Percentiles rank a stretch among this genome's conserved stretches.
Conservation (phyloP, 1,139 yeast genomes). For the Suhomyces terraborum region DNA sequence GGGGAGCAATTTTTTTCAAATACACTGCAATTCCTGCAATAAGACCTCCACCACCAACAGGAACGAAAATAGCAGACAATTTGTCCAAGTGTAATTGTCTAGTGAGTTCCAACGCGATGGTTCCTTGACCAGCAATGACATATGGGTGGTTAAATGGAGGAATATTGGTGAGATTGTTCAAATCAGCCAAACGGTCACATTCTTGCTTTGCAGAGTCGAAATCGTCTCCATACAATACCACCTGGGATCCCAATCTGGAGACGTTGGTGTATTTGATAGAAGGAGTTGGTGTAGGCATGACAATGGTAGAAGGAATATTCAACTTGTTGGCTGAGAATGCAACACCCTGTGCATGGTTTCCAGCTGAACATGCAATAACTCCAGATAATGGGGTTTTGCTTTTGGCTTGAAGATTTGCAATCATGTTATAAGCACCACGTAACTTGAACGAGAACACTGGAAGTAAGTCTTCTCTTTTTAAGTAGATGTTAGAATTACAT, state of each 20-base stretch:
- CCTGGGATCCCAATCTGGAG: slow-evolving; percentile 88
- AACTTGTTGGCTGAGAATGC: slow-evolving; percentile 86
- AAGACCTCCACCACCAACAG: slow-evolving; percentile 97
- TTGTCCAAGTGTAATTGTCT: slow-evolving; percentile 81
- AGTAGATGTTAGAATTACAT: slow-evolving; percentile 67
- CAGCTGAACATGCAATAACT: slow-evolving; percentile 97
- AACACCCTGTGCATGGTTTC: slow-evolving; percentile 99
- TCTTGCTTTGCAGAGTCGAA: slow-evolving; percentile 92
- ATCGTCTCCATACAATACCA: slow-evolving; percentile 89
- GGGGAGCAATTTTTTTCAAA: slow-evolving; percentile 95
- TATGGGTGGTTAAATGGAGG: slow-evolving; percentile 98
- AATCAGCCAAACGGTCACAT: slow-evolving; percentile 68
- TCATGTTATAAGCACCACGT: slow-evolving; percentile 97
- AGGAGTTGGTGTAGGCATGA: slow-evolving; percentile 98
- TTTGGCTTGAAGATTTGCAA: slow-evolving; percentile 70
- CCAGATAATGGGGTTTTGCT: slow-evolving; percentile 73
- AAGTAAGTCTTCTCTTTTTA: slow-evolving; percentile 88
- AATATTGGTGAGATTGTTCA: slow-evolving; percentile 78
- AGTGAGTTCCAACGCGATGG: slow-evolving; percentile 88
- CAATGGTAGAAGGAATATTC: slow-evolving; percentile 91
- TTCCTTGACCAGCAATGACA: slow-evolving; percentile 99
- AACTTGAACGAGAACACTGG: slow-evolving; percentile 96
- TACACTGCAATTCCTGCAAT: slow-evolving; percentile 90
- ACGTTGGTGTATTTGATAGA: slow-evolving; percentile 91
- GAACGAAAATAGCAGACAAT: slow-evolving; percentile 83